A percentile compares a stretch with the other conserved stretches of the same genome.
Evolutionary conservation across 768 basidiomycete species (phyloP).

Genomic region (Boletus rubescentipes): DNA sequence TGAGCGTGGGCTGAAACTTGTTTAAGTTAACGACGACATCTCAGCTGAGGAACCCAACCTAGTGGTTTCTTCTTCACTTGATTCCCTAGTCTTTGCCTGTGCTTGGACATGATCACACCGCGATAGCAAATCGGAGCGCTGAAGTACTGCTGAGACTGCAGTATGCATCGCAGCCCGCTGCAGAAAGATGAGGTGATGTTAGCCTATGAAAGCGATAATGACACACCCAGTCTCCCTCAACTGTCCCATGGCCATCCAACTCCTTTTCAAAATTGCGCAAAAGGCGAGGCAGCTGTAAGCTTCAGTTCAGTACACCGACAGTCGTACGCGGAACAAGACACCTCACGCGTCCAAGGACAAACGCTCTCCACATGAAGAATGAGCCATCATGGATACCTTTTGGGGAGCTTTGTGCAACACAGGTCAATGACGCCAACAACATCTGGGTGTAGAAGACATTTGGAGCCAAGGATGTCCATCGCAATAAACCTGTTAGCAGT

Average conservation of each 20-base stretch:
- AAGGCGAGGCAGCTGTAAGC: constrained; percentile 57
- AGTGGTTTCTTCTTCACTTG: constrained; percentile 22
- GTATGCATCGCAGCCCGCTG: constrained; percentile 46
- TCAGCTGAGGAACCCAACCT: constrained; percentile 10
- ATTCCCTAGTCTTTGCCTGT: constrained; percentile 25
- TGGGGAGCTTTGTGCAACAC: constrained; percentile 52
- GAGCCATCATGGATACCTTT: constrained; percentile 31
- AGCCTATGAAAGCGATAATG: neutral
- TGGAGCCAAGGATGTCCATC: constrained; percentile 65
- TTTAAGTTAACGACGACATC: constrained; percentile 9
- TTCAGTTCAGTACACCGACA: neutral
- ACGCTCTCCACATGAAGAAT: constrained; percentile 62
- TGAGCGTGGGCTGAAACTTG: constrained; percentile 18
- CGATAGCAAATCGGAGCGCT: constrained; percentile 53
- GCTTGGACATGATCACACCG: constrained; percentile 51
- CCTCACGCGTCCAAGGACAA: constrained; percentile 69
- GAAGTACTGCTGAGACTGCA: constrained; percentile 48
- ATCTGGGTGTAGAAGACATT: constrained; percentile 67
- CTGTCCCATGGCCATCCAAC: constrained; percentile 46
- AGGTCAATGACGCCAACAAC: constrained; percentile 60
- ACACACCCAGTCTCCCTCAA: constrained; percentile 60
- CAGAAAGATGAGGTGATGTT: constrained; percentile 11
- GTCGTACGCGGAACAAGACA: constrained; percentile 1
- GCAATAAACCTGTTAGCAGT: constrained; percentile 52
- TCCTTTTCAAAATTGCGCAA: constrained; percentile 54